Conservation (phyloP, 306 rosid genomes). For the Casuarina cunninghamiana region DNA sequence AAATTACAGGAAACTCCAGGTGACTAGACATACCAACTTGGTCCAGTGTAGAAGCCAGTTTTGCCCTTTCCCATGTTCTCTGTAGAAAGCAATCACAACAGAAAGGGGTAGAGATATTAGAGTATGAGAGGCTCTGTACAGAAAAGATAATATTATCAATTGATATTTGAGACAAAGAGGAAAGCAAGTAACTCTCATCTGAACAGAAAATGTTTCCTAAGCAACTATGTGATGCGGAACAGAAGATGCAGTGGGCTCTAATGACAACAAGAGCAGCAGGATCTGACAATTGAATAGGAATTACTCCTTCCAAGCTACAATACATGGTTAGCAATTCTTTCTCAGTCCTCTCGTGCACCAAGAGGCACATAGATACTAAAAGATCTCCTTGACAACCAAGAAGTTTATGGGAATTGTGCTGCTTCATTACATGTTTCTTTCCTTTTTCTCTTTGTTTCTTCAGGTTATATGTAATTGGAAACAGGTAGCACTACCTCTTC, state of each 20-base stretch:
- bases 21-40: conserved; percentile 67
- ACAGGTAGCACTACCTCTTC: background rate
- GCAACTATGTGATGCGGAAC: background rate
- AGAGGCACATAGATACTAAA: background rate
- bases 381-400: background rate
- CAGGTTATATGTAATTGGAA: background rate
- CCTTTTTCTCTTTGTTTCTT: background rate
- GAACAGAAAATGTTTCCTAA: conserved; percentile 4
- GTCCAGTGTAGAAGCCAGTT: conserved; percentile 79
- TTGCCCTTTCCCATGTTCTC: conserved; percentile 99
- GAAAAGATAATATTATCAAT: background rate
- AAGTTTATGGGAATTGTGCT: background rate
- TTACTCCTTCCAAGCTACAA: background rate
- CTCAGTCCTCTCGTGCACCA: background rate
- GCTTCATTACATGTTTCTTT: background rate
- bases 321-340: background rate
- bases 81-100: conserved; percentile 35
- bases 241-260: background rate
- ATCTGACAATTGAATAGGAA: too few relatives aligned
- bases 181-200: background rate
- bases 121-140: background rate
- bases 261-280: too few relatives aligned
- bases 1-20: conserved; percentile 25
- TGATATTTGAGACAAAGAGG: background rate
- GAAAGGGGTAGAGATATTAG: background rate